Base-by-base conservation (phyloP, 805 yeast genomes). In the Candida palmyrensis region DNA sequence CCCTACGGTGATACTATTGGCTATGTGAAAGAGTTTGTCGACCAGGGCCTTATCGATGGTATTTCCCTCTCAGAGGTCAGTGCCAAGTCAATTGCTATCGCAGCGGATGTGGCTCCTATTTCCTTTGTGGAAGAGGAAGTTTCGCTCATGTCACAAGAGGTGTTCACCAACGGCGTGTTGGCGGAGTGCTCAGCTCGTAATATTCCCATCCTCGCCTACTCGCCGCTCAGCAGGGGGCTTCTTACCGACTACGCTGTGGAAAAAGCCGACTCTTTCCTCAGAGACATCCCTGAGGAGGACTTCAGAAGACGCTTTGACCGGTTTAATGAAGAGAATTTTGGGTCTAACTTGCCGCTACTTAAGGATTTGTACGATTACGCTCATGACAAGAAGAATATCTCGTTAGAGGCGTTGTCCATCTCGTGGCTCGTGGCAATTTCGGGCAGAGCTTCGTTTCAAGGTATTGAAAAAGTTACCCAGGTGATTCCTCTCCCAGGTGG, bases 401-500 rank as follows among this genome's bases (percentile, higher is more conserved):
- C 79, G 6, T 76, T 89, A 7, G 95, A 87, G 55, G 44, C 55
- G 3, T 51, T 63, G 33, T 57, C 69, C 1, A 44, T 63, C 25
- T 58, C 68, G 7, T 65, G 68, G 66, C 47, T 63, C 22, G 30
- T 83, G 25, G 79, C 88, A 3, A 55, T 88, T 15, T 79, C 86
- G 2, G 85, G 85, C 77, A 58, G 77, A 36, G 59, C 71, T 35
- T 67, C 72, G 33, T 65, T 52, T 45, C 53, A 62, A 6, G 75
- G 72, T 2, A 42, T 62, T 23, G 35, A 44, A 16, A 60, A 62
- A 32, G 68, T 62, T 34, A 73, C 88, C 17, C 65, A 59, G 38
- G 67, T 85, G 27, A 49, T 88, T 29, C 94, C 96, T 21, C 82
- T 88, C 52, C 96, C 96, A 15, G 80, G 89, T 33, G 79, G 85